Evolutionary conservation across 2,329 filamentous ascomycete genomes (phyloP), one percentile per base, ranked within the genome.

Genomic region (Thyridium curvatum): DNA sequence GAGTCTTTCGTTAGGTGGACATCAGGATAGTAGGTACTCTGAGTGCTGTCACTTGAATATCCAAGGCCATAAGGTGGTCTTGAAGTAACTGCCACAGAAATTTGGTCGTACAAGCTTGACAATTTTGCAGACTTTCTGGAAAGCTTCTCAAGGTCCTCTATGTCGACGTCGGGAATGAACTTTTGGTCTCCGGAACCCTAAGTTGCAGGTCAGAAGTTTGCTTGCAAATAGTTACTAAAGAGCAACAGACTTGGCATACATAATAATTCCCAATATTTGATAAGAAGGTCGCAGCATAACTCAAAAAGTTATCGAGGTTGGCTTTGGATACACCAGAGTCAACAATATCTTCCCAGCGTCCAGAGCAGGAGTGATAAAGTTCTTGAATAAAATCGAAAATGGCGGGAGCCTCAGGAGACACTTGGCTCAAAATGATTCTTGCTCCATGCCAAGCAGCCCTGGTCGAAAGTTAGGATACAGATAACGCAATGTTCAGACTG

Each of bases 251-350:
- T 38, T 32, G 26, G 52, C 51, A n/a, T 40, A 60, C 56, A 51
- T 75, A 78, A 56, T 78, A 81, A 48, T 81, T 81, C 12, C 77
- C 76, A 35, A 74, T 55, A 46, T 80, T 80, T 12, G 69, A 72
- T 5, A 81, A 57, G 48, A 81, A 78, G 31, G 71, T 69, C 2
- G 71, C 68, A 2, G 74, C 65, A 52, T 78, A 82, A 45, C 71
- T 64, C 12, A 79, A 56, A 50, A 79, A 79, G 37, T 60, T 58
- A 13, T 61, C 55, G 14, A 74, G 49, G 17, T 75, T 58, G 35
- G 71, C 62, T 3, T 26, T 10, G 10, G 21, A 26, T 10, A 26
- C 55, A 41, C 35, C 55, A 60, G 18, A 73, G 54, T 55, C 49
- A 8, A 61, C 55, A 14, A 79, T 59, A 8, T 58, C 56, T 26